Evolutionary conservation across 192 early-diverging fungal species (phyloP), one percentile per base, ranked within the genome.

Genomic region (Coemansia sp.): DNA sequence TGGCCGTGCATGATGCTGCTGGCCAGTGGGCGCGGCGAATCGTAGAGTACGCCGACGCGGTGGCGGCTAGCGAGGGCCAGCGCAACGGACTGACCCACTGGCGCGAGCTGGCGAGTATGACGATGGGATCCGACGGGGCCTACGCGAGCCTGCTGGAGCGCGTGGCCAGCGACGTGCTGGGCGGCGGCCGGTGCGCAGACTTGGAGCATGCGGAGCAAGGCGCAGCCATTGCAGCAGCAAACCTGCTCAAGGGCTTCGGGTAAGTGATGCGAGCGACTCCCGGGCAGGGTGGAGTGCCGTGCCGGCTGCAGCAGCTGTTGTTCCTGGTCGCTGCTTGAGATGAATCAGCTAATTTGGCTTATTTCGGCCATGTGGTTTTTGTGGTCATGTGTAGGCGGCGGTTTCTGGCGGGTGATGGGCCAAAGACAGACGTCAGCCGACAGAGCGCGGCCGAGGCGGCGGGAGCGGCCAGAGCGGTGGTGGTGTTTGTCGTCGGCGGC

Each of bases 211-310:
- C 73, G 3, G 73, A 76, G 54, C 67, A 62, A 17, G 48, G 62
- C 5, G 45, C 48, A 1, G 66, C 49, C 2, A 22, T 44, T 14
- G 62, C 73, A 5, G 62, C 72, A 15, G 62, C 60, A 7, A 68
- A 60, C 11, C 35, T 76, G 48, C 62, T 76, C 47, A 69, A 69
- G 67, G 73, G 73, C 29, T 43, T 76, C 19, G 73, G 71, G 64
- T 74, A 67, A 67, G 64, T 27, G 19, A 39, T 39, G 36, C 36
- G 15, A n/a, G n/a, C n/a, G n/a, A n/a, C n/a, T n/a, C n/a, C n/a
- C n/a, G 30, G 28, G 38, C 41, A 42, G 39, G 31, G 36, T 43
- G 40, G 38, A 44, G 19, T 42, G 51, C 26, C 19, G 12, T 17
- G 36, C 36, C n/a, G n/a, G n/a, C n/a, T n/a, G 28, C 28, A 29